Percentiles rank a stretch among this genome's conserved stretches.
phyloP scores from a whole-genome alignment of 345 rosid genomes.

The Syzygium aqueum region DNA sequence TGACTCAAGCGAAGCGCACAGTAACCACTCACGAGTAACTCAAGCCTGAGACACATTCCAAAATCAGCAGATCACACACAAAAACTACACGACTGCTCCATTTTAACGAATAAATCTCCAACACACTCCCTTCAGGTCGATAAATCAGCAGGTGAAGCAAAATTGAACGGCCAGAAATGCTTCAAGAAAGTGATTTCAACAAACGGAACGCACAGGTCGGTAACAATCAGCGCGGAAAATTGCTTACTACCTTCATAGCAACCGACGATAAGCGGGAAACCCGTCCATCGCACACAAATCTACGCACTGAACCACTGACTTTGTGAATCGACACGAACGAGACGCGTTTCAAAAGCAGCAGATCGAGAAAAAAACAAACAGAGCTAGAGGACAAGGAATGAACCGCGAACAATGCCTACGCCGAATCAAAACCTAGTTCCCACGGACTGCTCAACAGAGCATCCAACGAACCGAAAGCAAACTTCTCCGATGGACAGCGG shows the following conservation, averaged over 20 bases:
- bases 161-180: neutral
- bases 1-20: neutral
- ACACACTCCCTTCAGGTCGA: neutral
- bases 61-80: neutral
- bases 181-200: neutral
- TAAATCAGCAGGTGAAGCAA: neutral
- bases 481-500: neutral
- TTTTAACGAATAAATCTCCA: neutral
- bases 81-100: neutral
- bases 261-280: neutral
- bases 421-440: neutral
- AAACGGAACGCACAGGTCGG: neutral
- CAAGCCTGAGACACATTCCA: neutral
- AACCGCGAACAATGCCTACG: neutral
- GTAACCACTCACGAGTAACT: neutral
- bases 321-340: neutral
- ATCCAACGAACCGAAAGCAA: neutral
- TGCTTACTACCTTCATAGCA: neutral
- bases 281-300: neutral
- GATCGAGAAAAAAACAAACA: neutral
- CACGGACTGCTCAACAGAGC: neutral
- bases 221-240: neutral
- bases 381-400: neutral
- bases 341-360: neutral
- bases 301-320: neutral